Evolutionary conservation across 2,329 filamentous ascomycete genomes (phyloP), one percentile per base, ranked within the genome.

Genomic region (Colletotrichum sp.): DNA sequence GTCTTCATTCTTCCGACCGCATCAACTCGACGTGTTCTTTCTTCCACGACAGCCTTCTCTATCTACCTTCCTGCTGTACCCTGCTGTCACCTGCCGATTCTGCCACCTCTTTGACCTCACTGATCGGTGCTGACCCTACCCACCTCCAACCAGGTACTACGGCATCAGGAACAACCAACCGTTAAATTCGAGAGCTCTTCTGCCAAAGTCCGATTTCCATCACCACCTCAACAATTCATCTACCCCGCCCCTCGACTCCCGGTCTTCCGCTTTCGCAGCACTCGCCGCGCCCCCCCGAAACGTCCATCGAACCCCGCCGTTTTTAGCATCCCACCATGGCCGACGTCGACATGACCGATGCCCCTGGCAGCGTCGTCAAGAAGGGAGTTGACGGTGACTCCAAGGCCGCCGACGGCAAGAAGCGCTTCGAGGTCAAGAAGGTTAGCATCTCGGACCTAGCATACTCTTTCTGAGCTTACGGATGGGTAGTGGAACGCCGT

Each of bases 371-470:
- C 81, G 36, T 75, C n/a, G 87, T 85, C 78, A 95, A 93, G 85
- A 90, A 90, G 83, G 83, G 84, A 18, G 86, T 85, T 30, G 87
- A 85, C 57, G 82, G 86, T 22, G 90, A 90, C 78, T 84, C 85
- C 75, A 91, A 90, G 71, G 86, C 83, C 30, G 77, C 84, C 52
- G 95, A 96, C 79, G 92, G 88, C 68, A 98, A 98, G 92, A 98
- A 98, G 90, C 94, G 95, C 79, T 99, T 99, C 80, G 97, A 99
- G 85, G 96, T 99, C 78, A 99, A 99, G 89, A 99, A 99, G 94
- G 97, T 98, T 85, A 77, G 84, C 68, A 75, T 39, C 9, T 52
- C 28, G 52, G 52, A 44, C 22, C 24, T 30, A 6, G 6, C 48
- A 24, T 36, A 26, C 59, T 26, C 28, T 9, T 18, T 30, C 65